These are phyloP conservation scores for Potentilla sterilis DNA, from an alignment of 306 rosid genomes.

Conservation along the genomic window DNA sequence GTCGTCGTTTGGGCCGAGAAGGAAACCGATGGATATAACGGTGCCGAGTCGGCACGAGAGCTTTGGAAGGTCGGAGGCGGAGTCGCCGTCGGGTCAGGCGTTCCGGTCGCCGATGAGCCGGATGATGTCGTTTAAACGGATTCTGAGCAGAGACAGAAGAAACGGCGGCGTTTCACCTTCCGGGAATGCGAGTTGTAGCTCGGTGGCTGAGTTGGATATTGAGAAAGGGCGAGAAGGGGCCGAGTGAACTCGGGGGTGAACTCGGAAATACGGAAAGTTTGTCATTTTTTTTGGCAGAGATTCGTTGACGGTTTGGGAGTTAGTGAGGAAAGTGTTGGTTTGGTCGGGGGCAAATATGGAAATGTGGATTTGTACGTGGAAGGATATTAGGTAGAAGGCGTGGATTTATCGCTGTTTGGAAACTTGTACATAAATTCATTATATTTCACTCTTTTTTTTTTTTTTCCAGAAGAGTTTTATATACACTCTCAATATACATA, in stretches of 20 bases:
- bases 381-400: neutral
- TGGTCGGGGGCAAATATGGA: neutral
- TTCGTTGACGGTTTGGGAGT: neutral
- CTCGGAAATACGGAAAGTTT: neutral
- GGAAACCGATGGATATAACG: conserved; percentile 39
- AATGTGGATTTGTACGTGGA: neutral
- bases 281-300: neutral
- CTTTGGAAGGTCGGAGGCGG: conserved; percentile 32
- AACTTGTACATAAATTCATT: neutral
- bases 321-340: neutral
- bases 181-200: conserved; percentile 31
- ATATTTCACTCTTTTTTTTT: neutral
- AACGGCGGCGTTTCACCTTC: conserved; percentile 45
- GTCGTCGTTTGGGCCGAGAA: conserved; percentile 38
- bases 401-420: neutral
- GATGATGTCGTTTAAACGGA: conserved; percentile 60
- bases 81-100: conserved; percentile 41
- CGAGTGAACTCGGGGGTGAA: conserved; percentile 27
- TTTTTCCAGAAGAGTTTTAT: too few relatives aligned
- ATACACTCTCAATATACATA: too few relatives aligned
- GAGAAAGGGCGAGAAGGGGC: conserved; percentile 45
- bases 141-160: conserved; percentile 54
- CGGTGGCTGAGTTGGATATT: conserved; percentile 37
- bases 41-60: conserved; percentile 50
- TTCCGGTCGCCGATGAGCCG: conserved; percentile 61